A percentile compares a stretch with the other conserved stretches of the same genome.
Evolutionary conservation across 176 grass and related monocot species (phyloP).

Genomic region (Saccharum officinarum): DNA sequence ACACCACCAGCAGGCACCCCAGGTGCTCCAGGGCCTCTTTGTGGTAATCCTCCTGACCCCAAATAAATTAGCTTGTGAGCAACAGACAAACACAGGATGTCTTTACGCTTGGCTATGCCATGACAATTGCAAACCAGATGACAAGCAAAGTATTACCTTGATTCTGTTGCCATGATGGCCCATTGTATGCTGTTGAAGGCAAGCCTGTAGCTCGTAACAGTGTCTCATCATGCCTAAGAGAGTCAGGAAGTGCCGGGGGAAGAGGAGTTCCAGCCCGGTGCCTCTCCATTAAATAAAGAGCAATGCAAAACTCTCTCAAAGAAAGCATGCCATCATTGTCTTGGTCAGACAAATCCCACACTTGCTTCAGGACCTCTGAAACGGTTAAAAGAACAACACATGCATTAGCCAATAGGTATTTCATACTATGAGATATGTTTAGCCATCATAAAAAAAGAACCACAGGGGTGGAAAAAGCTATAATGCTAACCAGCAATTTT

Average conservation of each 20-base stretch:
- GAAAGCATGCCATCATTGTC: conserved; percentile 99
- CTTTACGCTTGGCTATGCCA: background rate
- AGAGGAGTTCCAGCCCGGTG: conserved; percentile 75
- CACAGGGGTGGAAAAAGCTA: conserved; percentile 12
- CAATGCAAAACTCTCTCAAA: conserved; percentile 93
- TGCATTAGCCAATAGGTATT: conserved; percentile 27
- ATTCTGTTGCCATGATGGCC: conserved; percentile 78
- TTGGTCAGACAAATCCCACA: conserved; percentile 99
- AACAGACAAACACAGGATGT: conserved; percentile 10
- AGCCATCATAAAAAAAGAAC: conserved; percentile 11
- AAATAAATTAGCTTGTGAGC: conserved; percentile 39
- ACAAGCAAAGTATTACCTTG: conserved; percentile 43
- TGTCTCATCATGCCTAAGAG: conserved; percentile 78
- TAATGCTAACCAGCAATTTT: background rate
- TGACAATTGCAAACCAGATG: conserved; percentile 14
- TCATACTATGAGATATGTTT: background rate
- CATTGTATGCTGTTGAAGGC: conserved; percentile 75
- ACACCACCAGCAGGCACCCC: conserved; percentile 45
- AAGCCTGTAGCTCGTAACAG: conserved; percentile 70
- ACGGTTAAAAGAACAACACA: conserved; percentile 34
- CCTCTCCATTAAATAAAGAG: conserved; percentile 98
- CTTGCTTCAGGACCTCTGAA: conserved; percentile 90
- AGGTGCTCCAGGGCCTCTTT: conserved; percentile 59
- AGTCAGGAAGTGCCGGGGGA: conserved; percentile 70
- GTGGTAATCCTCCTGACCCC: conserved; percentile 54